phyloP scores from a whole-genome alignment of 768 basidiomycete species.

The Tulasnella sp. region DNA sequence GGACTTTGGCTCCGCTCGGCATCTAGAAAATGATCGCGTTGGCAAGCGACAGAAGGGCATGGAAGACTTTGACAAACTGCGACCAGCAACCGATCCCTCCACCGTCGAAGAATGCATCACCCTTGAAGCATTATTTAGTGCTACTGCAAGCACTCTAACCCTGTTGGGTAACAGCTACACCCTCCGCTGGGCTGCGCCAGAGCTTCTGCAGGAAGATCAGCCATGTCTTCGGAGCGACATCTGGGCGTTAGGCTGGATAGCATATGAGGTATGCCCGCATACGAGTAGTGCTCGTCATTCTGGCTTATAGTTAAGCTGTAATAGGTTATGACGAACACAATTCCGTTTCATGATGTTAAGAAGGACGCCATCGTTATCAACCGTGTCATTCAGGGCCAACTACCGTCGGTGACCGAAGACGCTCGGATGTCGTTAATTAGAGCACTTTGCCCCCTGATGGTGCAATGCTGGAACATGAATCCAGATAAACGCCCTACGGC shows the following conservation, averaged over 20 bases:
- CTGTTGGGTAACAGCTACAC: not conserved
- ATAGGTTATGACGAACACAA: not conserved
- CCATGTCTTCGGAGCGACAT: not conserved
- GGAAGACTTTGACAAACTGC: not conserved
- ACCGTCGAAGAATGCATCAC: not conserved
- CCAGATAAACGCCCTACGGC: too few species aligned
- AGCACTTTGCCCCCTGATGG: too few species aligned
- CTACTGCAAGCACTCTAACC: not conserved
- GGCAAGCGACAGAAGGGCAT: not conserved
- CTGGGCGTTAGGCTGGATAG: conserved; percentile 13
- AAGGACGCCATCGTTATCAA: not conserved
- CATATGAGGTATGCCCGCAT: too few species aligned
- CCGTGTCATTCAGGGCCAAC: too few species aligned
- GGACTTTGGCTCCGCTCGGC: not conserved
- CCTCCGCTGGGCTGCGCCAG: conserved; percentile 8
- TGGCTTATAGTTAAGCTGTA: too few species aligned
- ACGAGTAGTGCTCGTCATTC: too few species aligned
- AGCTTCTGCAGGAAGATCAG: not conserved
- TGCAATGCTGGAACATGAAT: too few species aligned
- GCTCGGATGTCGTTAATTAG: too few species aligned
- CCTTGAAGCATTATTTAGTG: not conserved
- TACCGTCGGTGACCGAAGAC: too few species aligned
- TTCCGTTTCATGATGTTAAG: not conserved
- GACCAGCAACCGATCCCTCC: not conserved
- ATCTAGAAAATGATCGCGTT: not conserved